Base-by-base conservation (phyloP, 805 yeast genomes). In the Diddensiella santjacobensis region DNA sequence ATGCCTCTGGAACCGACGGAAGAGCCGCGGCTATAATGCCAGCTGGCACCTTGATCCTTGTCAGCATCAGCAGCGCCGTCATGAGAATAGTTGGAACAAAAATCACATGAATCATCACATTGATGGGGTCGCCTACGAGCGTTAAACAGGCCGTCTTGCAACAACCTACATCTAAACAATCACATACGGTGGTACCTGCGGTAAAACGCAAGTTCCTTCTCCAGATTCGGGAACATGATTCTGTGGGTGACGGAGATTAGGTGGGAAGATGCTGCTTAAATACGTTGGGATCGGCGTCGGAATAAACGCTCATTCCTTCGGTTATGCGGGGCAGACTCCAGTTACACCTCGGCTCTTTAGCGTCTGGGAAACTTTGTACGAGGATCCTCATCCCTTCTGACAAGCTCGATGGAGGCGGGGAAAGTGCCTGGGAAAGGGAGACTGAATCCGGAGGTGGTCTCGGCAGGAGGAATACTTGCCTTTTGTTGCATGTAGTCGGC, bases 61-160 rank as follows among this genome's bases (percentile, higher is more conserved):
- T 55, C 5, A 64, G 52, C 24, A 79, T 57, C 10, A 77, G 69
- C 38, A 80, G 61, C 1, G 81, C 65, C 2, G 87, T 71, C 45
- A 76, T 66, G 24, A 86, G 70, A 44, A 91, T 89, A 18, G 79
- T 65, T 1, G 98, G 98, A 26, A 91, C 89, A 61, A 88, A 88
- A 3, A 78, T 63, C 40, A 84, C 64, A 61, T 91, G 99, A 53
- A 91, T 85, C 6, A 71, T 55, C 4, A 90, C 90, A 67, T 91
- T 91, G 31, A 64, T 66, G 1, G 67, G 69, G 55, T 80, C 64
- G 57, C 70, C 61, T 74, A 29, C 18, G 18, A 29, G 29, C 39
- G 40, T 22, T 30, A 20, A 52, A 35, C 46, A 50, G 18, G 35
- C 17, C n/a, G n/a, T n/a, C n/a, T n/a, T n/a, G n/a, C n/a, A n/a